phyloP scores from a whole-genome alignment of 1,139 yeast species.

The Pichia norvegensis region DNA sequence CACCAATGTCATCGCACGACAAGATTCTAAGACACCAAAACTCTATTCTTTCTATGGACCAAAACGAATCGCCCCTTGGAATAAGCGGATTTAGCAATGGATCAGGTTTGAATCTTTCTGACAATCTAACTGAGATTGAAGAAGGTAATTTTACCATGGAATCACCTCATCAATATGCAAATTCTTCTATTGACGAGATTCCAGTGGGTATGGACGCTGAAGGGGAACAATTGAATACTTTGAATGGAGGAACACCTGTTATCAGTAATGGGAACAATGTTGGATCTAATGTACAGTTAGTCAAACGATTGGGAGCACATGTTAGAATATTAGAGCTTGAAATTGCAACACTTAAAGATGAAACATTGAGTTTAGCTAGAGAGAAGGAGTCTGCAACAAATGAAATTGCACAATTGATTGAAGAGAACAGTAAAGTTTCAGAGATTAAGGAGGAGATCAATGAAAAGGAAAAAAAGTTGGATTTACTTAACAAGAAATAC shows the following conservation, averaged over 20 bases:
- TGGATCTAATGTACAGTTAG: constrained; percentile 46
- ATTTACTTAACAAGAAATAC: constrained; percentile 36
- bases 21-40: constrained; percentile 17
- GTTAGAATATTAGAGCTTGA: constrained; percentile 78
- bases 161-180: neutral
- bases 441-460: constrained; percentile 33
- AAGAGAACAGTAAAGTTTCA: constrained; percentile 43
- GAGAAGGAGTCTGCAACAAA: constrained; percentile 64
- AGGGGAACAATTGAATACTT: constrained; percentile 14
- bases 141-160: neutral
- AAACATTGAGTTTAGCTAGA: constrained; percentile 41
- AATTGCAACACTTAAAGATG: constrained; percentile 56
- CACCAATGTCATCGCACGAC: constrained; percentile 15
- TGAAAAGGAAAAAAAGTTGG: constrained; percentile 33
- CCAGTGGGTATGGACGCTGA: constrained; percentile 20
- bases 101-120: constrained; percentile 1
- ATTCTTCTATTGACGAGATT: constrained; percentile 11
- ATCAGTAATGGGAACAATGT: constrained; percentile 3
- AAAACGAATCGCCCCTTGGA: constrained; percentile 8
- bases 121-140: neutral
- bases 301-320: constrained; percentile 66
- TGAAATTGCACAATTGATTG: constrained; percentile 53
- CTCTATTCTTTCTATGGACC: constrained; percentile 14
- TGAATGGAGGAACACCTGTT: constrained; percentile 14
- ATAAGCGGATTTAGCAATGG: neutral